Percentiles rank a stretch among this genome's conserved stretches.
Evolutionary conservation across 805 yeast genomes (phyloP).

Genomic region (Kazachstania africana): DNA sequence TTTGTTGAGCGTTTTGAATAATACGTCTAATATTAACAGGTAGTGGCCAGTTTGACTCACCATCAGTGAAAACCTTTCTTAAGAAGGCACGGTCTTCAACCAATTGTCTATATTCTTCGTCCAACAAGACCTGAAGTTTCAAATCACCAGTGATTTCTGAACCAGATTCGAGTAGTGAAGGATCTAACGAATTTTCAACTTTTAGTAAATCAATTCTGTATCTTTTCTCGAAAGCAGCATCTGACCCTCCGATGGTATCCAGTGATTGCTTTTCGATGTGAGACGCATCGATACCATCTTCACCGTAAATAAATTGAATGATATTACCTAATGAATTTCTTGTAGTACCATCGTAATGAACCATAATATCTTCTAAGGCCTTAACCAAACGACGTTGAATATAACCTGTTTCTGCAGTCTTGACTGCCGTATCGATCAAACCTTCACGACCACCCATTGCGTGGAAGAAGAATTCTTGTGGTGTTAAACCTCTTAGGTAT

Average conservation of each 20-base stretch:
- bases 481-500: conserved; percentile 91
- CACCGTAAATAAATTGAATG: conserved; percentile 95
- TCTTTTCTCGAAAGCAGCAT: conserved; percentile 66
- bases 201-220: conserved; percentile 82
- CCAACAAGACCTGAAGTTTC: conserved; percentile 67
- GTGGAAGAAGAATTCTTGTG: conserved; percentile 97
- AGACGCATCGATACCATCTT: conserved; percentile 97
- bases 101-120: conserved; percentile 74
- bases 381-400: conserved; percentile 96
- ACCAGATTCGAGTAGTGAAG: conserved; percentile 76
- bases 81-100: conserved; percentile 64
- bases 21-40: conserved; percentile 97
- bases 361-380: conserved; percentile 95
- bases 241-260: conserved; percentile 91
- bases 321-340: conserved; percentile 95
- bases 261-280: conserved; percentile 94
- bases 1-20: conserved; percentile 92
- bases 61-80: conserved; percentile 79
- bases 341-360: conserved; percentile 95
- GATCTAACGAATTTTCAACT: conserved; percentile 47
- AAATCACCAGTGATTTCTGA: conserved; percentile 84
- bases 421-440: conserved; percentile 97
- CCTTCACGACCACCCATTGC: conserved; percentile 99
- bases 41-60: conserved; percentile 94
- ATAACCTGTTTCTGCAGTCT: conserved; percentile 98